Percentiles rank a stretch among this genome's conserved stretches.
Evolutionary conservation across 1,284 basidiomycete species (phyloP).

Genomic region (Hemileia vastatrix): DNA sequence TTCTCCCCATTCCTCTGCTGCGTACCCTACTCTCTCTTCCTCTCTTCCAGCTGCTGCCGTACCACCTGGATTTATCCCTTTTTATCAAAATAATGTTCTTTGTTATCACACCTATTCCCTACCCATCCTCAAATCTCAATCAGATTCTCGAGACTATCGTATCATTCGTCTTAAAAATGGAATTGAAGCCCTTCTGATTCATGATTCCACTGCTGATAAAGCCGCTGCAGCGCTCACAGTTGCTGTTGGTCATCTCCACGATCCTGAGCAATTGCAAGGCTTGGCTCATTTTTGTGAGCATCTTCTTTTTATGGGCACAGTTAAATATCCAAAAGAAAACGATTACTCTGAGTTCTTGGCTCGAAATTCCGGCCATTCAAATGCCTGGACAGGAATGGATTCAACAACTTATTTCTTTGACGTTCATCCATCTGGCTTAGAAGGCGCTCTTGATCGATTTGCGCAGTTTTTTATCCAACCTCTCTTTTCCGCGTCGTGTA

Average conservation of each 20-base stretch:
- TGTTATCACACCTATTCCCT: constrained; percentile 2
- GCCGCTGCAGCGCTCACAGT: constrained; percentile 91
- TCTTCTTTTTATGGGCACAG: constrained; percentile 46
- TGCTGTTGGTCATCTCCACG: constrained; percentile 86
- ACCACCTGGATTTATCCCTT: too few species aligned
- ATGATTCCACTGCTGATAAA: constrained; percentile 83
- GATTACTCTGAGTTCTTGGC: constrained; percentile 85
- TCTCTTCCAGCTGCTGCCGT: too few species aligned
- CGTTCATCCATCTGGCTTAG: constrained; percentile 73
- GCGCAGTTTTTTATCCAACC: constrained; percentile 90
- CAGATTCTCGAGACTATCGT: constrained; percentile 44
- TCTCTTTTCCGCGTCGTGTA: constrained; percentile 80
- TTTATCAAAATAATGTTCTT: too few species aligned
- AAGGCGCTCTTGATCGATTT: constrained; percentile 79
- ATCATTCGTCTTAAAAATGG: constrained; percentile 78
- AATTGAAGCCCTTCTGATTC: constrained; percentile 72
- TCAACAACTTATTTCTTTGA: constrained; percentile 93
- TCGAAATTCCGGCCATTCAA: constrained; percentile 81
- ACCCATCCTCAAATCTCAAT: constrained; percentile 28
- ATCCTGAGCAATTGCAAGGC: constrained; percentile 55
- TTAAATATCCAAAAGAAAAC: constrained; percentile 78
- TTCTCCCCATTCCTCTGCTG: too few species aligned
- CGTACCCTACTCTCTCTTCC: too few species aligned
- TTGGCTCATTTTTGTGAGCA: constrained; percentile 47
- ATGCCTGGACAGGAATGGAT: constrained; percentile 85